Evolutionary conservation across 352 stramenopile genomes (phyloP), one percentile per base, ranked within the genome.

Genomic region (Pythium biforme): DNA sequence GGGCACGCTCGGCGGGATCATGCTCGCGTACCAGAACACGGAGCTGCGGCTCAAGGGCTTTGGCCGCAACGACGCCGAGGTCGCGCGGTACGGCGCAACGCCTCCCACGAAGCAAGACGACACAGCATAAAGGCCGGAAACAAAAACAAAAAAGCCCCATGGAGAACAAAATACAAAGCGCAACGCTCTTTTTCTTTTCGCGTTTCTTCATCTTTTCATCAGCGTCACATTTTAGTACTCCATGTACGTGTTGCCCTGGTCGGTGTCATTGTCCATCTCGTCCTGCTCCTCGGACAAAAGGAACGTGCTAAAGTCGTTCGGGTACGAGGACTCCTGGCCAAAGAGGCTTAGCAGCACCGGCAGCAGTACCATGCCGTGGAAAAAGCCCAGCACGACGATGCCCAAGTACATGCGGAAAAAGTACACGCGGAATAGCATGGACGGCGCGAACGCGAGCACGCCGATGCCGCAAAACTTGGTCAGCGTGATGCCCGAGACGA

Each of bases 351-450:
- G 70, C n/a, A 96, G 40, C 53, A 94, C 83, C 1, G 87, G 87
- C n/a, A 96, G 56, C 51, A 96, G 59, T 25, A 84, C 75, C 56
- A 96, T 77, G 39, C 83, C 85, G 41, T 95, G 85, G 66, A 97
- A 94, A 45, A 85, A 94, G 12, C 90, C 90, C 25, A 93, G 50
- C 20, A 93, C 55, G 17, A 97, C 86, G 51, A 96, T 95, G 25
- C 77, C 78, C 66, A 96, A 72, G 69, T 97, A 97, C 90, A 97
- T 97, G 56, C 90, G 79, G 76, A 97, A 97, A 61, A 97, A 97
- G 62, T 97, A 97, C 11, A 97, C 78, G 29, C 87, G 85, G 61
- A 97, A 97, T 29, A 97, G 57, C 74, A 94, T 89, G 33, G 88
- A 96, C n/a, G 84, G 88, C 43, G 90, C 90, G 40, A 97, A 95